These are phyloP conservation scores for Symbiodinium natans DNA, from an alignment of 73 alveolate species.

Conservation along the genomic window DNA sequence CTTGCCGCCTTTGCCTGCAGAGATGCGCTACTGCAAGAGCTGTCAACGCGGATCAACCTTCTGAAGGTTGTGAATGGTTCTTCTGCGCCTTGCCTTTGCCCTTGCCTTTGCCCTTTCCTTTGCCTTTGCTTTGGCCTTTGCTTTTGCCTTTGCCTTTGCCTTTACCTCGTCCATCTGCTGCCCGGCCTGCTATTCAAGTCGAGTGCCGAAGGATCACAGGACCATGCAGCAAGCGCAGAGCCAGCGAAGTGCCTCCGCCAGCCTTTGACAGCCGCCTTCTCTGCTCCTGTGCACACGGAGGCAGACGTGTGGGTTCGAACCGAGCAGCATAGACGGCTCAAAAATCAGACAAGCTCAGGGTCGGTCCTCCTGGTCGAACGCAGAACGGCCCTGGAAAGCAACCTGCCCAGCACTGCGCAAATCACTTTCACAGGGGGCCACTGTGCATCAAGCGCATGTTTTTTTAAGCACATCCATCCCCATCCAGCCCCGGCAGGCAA, in stretches of 20 bases:
- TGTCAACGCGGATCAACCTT: too few relatives aligned
- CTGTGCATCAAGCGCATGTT: too few relatives aligned
- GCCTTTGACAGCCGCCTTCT: not conserved
- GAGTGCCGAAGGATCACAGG: too few relatives aligned
- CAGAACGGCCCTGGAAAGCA: slow-evolving; percentile 68
- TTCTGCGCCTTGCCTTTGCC: slow-evolving; percentile 38
- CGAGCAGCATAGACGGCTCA: too few relatives aligned
- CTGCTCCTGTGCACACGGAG: not conserved
- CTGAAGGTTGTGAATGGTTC: too few relatives aligned
- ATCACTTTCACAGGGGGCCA: too few relatives aligned
- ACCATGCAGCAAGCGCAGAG: too few relatives aligned
- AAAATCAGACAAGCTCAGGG: too few relatives aligned
- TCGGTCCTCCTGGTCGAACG: slow-evolving; percentile 68
- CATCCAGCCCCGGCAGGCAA: not conserved
- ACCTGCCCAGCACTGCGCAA: not conserved
- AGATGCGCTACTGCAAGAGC: too few relatives aligned
- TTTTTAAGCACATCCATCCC: not conserved
- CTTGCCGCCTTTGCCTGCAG: not conserved
- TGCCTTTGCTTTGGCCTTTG: slow-evolving; percentile 46
- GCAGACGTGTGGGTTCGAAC: too few relatives aligned
- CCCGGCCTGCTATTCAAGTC: too few relatives aligned
- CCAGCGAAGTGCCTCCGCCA: not conserved
- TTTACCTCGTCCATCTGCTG: not conserved
- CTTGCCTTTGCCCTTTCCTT: slow-evolving; percentile 5
- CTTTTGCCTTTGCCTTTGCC: slow-evolving; percentile 40